phyloP scores from a whole-genome alignment of 441 rosid genomes.

The Corymbia calophylla region DNA sequence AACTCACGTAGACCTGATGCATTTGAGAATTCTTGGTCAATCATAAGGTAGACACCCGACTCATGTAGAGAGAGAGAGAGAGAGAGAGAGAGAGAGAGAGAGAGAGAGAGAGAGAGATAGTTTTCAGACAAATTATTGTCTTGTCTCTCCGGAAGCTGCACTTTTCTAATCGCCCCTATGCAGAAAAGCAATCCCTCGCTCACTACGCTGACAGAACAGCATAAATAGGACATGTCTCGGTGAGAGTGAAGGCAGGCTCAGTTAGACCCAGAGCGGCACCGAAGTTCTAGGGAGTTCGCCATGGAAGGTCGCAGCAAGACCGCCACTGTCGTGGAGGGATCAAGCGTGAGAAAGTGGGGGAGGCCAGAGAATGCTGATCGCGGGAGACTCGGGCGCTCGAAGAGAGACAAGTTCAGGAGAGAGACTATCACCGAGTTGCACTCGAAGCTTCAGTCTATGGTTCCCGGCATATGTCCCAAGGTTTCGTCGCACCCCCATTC shows the following conservation, averaged over 20 bases:
- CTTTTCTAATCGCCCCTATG: not conserved
- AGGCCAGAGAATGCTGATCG: not conserved
- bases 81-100: not conserved
- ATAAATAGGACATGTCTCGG: not conserved
- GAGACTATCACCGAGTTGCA: not conserved
- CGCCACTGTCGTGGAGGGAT: not conserved
- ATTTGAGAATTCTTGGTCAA: not conserved
- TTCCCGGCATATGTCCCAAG: not conserved
- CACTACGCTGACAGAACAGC: accelerated
- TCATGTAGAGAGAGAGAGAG: not conserved
- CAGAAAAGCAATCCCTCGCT: not conserved
- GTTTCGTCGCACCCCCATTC: not conserved
- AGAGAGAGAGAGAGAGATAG: not conserved
- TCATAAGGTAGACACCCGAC: not conserved
- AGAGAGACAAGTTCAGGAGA: not conserved
- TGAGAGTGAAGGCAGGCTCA: not conserved
- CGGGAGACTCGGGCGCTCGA: not conserved
- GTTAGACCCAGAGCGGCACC: not conserved
- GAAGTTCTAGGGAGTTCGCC: not conserved
- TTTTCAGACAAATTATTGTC: not conserved
- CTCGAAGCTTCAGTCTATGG: not conserved
- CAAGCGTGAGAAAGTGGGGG: not conserved
- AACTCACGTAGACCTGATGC: not conserved
- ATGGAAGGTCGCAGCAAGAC: not conserved
- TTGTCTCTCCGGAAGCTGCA: not conserved